Evolutionary conservation across 2,329 filamentous ascomycete genomes (phyloP).

Genomic region (Fusarium torreyae): DNA sequence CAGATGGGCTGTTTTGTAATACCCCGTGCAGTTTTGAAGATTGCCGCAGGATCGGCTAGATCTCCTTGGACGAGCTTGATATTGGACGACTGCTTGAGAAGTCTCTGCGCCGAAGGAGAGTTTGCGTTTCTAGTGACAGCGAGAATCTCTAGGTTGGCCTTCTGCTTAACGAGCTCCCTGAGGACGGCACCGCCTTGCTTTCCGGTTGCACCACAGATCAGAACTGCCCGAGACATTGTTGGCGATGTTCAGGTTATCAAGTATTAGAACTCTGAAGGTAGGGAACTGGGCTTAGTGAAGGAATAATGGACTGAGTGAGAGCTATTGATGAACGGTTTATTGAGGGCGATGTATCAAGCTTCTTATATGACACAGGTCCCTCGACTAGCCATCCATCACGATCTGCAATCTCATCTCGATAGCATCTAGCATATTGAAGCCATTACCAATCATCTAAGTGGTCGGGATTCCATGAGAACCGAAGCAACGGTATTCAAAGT

Average conservation of each 20-base stretch:
- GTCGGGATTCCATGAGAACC: slow-evolving; percentile 5
- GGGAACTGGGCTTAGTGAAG: neutral
- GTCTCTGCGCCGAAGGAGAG: slow-evolving; percentile 65
- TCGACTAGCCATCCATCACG: rapidly evolving
- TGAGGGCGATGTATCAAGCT: neutral
- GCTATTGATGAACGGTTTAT: neutral
- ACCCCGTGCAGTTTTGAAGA: slow-evolving; percentile 59
- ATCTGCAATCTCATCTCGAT: neutral
- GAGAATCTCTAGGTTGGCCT: slow-evolving; percentile 65
- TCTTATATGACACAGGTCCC: slow-evolving; percentile 7
- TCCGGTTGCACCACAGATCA: slow-evolving; percentile 57
- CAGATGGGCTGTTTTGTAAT: slow-evolving; percentile 23
- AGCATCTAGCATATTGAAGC: neutral
- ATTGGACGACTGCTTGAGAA: slow-evolving; percentile 60
- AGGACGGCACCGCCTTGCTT: slow-evolving; percentile 58
- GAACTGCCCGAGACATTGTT: slow-evolving; percentile 45
- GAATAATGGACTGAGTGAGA: neutral
- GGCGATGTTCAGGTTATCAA: neutral
- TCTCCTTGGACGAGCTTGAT: slow-evolving; percentile 72
- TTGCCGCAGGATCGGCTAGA: slow-evolving; percentile 63
- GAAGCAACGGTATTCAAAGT: neutral
- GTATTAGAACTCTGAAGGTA: neutral
- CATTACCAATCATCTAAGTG: slow-evolving; percentile 13
- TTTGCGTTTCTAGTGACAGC: slow-evolving; percentile 72
- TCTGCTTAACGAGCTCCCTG: slow-evolving; percentile 48